Conservation (phyloP, 108 stramenopile species). For the Mayamaea pseudoterrestris region DNA sequence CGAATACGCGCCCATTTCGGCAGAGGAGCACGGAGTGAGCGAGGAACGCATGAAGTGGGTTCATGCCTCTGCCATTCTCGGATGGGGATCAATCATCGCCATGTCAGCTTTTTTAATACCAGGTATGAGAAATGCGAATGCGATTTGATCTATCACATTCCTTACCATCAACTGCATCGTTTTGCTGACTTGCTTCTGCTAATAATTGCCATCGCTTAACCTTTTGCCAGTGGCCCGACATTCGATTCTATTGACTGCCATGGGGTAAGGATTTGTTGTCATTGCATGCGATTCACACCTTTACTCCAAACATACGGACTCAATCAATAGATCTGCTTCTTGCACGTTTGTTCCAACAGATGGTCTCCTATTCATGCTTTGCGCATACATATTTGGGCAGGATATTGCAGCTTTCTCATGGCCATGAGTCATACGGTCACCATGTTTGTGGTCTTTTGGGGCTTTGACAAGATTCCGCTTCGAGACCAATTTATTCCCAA, state of each 20-base stretch:
- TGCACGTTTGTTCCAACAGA: no score
- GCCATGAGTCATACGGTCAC: not conserved
- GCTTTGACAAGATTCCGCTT: slow-evolving; percentile 2
- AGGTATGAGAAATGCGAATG: no score
- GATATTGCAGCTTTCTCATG: slow-evolving; percentile 9
- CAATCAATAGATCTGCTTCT: not conserved
- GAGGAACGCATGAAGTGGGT: not conserved
- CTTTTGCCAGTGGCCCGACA: slow-evolving; percentile 36
- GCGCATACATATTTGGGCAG: slow-evolving; percentile 35
- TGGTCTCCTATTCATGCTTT: slow-evolving; percentile 28
- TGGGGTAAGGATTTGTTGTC: slow-evolving; percentile 11
- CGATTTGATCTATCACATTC: no score
- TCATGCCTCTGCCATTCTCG: slow-evolving; percentile 4
- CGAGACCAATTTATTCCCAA: slow-evolving; percentile 11
- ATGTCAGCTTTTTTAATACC: slow-evolving; percentile 19
- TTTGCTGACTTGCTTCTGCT: no score
- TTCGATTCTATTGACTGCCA: slow-evolving; percentile 20
- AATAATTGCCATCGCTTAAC: slow-evolving; percentile 10
- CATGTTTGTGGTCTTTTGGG: slow-evolving; percentile 1
- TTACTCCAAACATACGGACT: not conserved
- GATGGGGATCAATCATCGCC: slow-evolving; percentile 6
- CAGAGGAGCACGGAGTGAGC: not conserved
- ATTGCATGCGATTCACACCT: not conserved
- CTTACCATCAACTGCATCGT: no score
- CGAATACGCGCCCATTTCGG: not conserved